Evolutionary conservation across 2,329 filamentous ascomycete genomes (phyloP).

Genomic region (Paraconiothyrium sp.): DNA sequence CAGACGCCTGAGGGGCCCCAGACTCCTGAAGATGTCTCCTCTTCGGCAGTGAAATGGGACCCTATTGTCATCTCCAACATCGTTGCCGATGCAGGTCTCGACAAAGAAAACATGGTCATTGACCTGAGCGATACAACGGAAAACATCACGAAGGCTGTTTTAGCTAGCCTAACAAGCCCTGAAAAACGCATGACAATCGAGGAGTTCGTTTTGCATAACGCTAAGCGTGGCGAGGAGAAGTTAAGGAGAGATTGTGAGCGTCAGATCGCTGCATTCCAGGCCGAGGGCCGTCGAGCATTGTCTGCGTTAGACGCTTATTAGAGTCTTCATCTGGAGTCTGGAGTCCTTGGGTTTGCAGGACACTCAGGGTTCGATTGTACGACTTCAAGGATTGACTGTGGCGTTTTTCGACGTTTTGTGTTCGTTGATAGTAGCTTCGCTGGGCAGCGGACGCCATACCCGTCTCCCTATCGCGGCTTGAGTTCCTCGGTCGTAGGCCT

Average conservation of each 20-base stretch:
- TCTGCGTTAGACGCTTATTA: conserved; percentile 70
- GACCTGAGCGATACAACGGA: conserved; percentile 30
- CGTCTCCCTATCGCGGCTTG: conserved; percentile 27
- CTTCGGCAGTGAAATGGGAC: conserved; percentile 66
- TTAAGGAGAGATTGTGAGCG: conserved; percentile 83
- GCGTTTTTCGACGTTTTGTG: conserved; percentile 10
- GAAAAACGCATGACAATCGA: conserved; percentile 94
- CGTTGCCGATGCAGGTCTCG: conserved; percentile 42
- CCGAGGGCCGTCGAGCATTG: conserved; percentile 81
- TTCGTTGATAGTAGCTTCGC: conserved; percentile 8
- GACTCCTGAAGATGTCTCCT: conserved; percentile 1
- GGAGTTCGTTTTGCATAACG: conserved; percentile 89
- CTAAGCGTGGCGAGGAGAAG: conserved; percentile 79
- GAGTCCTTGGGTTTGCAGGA: conserved; percentile 19
- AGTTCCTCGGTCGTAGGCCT: conserved; percentile 31
- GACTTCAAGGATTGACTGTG: conserved; percentile 17
- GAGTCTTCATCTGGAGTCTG: neutral
- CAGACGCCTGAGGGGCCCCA: conserved; percentile 26
- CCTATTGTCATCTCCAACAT: conserved; percentile 58
- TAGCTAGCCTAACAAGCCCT: conserved; percentile 71
- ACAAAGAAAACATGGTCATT: conserved; percentile 35
- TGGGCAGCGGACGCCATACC: conserved; percentile 15
- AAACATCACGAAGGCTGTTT: conserved; percentile 60
- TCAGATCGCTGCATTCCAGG: conserved; percentile 84
- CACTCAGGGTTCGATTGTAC: conserved; percentile 21